Evolutionary conservation across 106 monocot species (phyloP), one percentile per base, ranked within the genome.

Genomic region (Gastrodia elata): DNA sequence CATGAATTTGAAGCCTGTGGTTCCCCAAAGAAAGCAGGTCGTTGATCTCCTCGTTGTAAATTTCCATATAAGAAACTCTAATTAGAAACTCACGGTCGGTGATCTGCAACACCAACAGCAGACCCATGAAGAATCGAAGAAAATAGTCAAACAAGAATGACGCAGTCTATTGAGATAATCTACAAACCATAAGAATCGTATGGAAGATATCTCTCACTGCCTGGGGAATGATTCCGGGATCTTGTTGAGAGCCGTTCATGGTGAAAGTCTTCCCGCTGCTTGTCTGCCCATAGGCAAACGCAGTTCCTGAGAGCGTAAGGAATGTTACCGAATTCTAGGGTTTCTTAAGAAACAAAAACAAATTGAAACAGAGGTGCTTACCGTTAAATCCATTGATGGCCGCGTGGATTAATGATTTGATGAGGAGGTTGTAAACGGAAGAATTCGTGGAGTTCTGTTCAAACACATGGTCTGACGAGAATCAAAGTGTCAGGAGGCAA

Each of bases 261-360:
- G 96, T 97, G 78, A 77, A 93, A 1, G 96, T 97, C 80, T 97
- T 97, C 25, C 96, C 96, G 46, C 96, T 97, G 81, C 96, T 97
- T 7, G 96, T 93, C 65, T 97, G 96, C 28, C 96, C 96, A 64
- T 97, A 97, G n/a, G 96, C 96, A 79, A 97, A 97, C 11, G 88
- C 96, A 49, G 96, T 92, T 18, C 96, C 91, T 94, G 68, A 30
- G 57, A 65, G 40, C 2, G 41, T 48, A 71, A 3, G 13, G 64
- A 10, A 22, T 15, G 7, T 11, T 10, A 67, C 38, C 34, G 13
- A 33, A 38, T 36, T 67, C 34, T 67, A 38, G 37, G 67, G 1
- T 38, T 67, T 36, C 37, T 36, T 6, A 20, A 38, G 20, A 67
- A 67, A 20, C 2, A 67, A 28, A 34, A 33, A 64, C 0, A 64